Evolutionary conservation across 1,284 basidiomycete genomes (phyloP).

Genomic region (Cystobasidium slooffiae): DNA sequence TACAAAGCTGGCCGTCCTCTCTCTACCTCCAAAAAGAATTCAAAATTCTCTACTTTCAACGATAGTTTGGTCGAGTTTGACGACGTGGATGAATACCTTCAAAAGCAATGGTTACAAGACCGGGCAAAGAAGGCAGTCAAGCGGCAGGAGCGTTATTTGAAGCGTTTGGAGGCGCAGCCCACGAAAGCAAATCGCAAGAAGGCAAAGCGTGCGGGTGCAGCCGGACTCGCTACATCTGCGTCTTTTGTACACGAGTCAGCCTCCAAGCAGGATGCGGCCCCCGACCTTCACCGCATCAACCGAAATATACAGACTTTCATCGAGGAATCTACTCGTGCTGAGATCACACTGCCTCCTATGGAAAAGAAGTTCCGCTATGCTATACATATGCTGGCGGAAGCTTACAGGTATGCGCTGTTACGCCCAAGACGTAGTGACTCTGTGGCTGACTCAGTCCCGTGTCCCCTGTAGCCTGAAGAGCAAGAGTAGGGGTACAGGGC

Average conservation of each 20-base stretch:
- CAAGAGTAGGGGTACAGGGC: conserved; percentile 30
- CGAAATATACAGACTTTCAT: conserved; percentile 72
- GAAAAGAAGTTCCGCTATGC: conserved; percentile 69
- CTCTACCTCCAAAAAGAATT: neutral
- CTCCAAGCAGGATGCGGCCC: neutral
- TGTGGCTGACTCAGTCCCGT: neutral
- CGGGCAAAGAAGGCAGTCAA: conserved; percentile 77
- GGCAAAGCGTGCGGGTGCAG: conserved; percentile 48
- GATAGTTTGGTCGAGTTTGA: conserved; percentile 34
- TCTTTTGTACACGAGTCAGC: neutral
- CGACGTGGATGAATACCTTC: conserved; percentile 61
- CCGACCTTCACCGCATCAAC: conserved; percentile 62
- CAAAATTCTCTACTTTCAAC: neutral
- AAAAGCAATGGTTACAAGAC: conserved; percentile 77
- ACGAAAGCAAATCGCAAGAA: conserved; percentile 72
- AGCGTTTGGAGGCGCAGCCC: conserved; percentile 58
- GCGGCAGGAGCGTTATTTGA: conserved; percentile 67
- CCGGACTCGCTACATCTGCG: neutral
- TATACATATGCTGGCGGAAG: conserved; percentile 75
- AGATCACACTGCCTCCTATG: conserved; percentile 74
- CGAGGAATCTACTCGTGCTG: conserved; percentile 62
- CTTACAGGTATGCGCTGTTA: conserved; percentile 62
- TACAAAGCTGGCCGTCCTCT: too few relatives aligned
- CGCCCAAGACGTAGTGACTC: too few relatives aligned
- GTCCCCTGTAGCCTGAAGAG: conserved; percentile 22